Base-by-base conservation (phyloP, 1,139 yeast genomes). In the Yamadazyma triangularis region DNA sequence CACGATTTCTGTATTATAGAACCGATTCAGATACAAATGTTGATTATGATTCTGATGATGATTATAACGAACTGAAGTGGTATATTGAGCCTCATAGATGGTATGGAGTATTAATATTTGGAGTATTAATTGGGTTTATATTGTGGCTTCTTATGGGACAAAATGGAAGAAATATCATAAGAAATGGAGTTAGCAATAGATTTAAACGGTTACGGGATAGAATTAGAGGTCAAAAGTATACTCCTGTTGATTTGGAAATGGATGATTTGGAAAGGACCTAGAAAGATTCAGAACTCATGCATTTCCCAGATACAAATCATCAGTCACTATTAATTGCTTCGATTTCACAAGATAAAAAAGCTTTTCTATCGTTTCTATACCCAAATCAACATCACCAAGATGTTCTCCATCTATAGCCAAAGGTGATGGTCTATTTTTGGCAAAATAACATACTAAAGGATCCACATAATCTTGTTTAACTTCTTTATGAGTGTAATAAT, bases 91-190 rank as follows among this genome's bases (percentile, higher is more conserved):
- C 79, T 1, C 81, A 77, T 44, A 58, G 83, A 27, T 53, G 77
- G 50, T 70, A 69, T 47, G 85, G 85, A 0, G 60, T 77, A 2
- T 38, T 73, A n/a, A 57, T 72, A 3, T 71, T 79, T 39, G 42
- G 67, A 25, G 34, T 60, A 1, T 56, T 77, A 27, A 40, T 74
- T 12, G 40, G 62, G 2, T 55, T 70, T 8, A 60, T 73, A 6
- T 58, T 56, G 0, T 70, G 73, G 56, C 52, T 79, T 25, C 51
- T 78, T 48, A 43, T 76, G 26, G 84, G 84, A 1, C 46, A 40
- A 22, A 45, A 46, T 24, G 59, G 62, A 2, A 42, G 65, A 31
- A n/a, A n/a, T n/a, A n/a, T n/a, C n/a, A n/a, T n/a, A n/a, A n/a
- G n/a, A n/a, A n/a, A n/a, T n/a, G n/a, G n/a, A n/a, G n/a, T n/a